phyloP scores from a whole-genome alignment of 768 basidiomycete genomes.

The Naematelia aurantialba region DNA sequence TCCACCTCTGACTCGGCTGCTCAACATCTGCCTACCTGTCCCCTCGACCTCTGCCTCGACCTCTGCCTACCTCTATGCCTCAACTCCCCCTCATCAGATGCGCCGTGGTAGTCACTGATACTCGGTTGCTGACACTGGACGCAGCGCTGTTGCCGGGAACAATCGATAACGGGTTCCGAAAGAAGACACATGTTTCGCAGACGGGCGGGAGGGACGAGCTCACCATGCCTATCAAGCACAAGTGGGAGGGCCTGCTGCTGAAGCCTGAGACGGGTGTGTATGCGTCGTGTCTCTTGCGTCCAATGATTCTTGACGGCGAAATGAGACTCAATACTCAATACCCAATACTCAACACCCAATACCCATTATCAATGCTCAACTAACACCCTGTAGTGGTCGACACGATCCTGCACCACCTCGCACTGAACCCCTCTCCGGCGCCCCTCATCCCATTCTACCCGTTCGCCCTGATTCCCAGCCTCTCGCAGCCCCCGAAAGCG shows the following conservation, averaged over 20 bases:
- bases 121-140: neutral
- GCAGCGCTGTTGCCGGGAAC: conserved; percentile 46
- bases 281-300: neutral
- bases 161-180: conserved; percentile 47
- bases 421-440: conserved; percentile 26
- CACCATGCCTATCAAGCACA: conserved; percentile 27
- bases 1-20: too few relatives aligned
- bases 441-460: conserved; percentile 39
- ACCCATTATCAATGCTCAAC: neutral
- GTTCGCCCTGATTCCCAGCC: conserved; percentile 24
- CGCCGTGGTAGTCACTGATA: neutral
- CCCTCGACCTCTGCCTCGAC: neutral
- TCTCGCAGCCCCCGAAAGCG: conserved; percentile 26
- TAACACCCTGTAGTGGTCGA: conserved; percentile 19
- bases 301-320: neutral
- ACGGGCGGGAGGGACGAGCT: conserved; percentile 41
- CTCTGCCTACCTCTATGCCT: neutral
- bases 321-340: neutral
- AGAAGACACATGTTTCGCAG: conserved; percentile 29
- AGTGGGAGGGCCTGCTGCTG: conserved; percentile 29
- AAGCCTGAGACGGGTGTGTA: conserved; percentile 27
- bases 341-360: neutral
- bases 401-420: conserved; percentile 34
- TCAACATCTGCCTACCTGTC: neutral
- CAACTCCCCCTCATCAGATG: neutral